These are phyloP conservation scores for Eutrema salsugineum DNA, from an alignment of 441 rosid species.

Conservation along the genomic window DNA sequence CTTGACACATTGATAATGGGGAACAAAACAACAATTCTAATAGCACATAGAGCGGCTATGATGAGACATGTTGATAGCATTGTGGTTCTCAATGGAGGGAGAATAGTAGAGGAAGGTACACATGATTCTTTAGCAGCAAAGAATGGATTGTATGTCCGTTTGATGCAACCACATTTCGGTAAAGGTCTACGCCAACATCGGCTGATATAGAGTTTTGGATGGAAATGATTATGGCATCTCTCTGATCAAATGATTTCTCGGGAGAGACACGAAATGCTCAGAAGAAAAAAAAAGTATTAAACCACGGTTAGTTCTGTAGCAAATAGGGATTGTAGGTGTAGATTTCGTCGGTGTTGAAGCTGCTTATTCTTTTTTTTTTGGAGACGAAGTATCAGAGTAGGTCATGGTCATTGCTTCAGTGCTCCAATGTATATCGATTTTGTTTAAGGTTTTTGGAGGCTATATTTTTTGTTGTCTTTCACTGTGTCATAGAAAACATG, in stretches of 20 bases:
- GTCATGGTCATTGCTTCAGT: constrained; percentile 33
- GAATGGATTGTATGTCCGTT: constrained; percentile 87
- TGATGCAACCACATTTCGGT: constrained; percentile 96
- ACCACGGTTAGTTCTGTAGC: constrained; percentile 35
- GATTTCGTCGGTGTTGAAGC: constrained; percentile 40
- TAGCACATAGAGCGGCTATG: constrained; percentile 95
- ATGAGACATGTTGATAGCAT: constrained; percentile 96
- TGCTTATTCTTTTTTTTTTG: constrained; percentile 59
- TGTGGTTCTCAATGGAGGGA: constrained; percentile 93
- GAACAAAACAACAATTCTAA: constrained; percentile 87
- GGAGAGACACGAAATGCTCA: not conserved
- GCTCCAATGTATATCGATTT: constrained; percentile 59
- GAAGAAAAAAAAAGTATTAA: not conserved
- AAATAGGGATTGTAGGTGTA: constrained; percentile 37
- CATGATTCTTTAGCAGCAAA: constrained; percentile 80
- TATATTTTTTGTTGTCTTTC: not conserved
- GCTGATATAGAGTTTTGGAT: constrained; percentile 44
- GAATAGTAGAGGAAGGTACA: constrained; percentile 90
- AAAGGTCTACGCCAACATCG: constrained; percentile 95
- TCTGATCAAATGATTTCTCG: not conserved
- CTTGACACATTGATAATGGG: constrained; percentile 96
- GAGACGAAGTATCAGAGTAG: constrained; percentile 39
- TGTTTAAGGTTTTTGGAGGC: constrained; percentile 31
- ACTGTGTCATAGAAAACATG: not conserved
- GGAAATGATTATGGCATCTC: not conserved